Base-by-base conservation (phyloP, 441 rosid genomes). In the Erysimum pusillum region DNA sequence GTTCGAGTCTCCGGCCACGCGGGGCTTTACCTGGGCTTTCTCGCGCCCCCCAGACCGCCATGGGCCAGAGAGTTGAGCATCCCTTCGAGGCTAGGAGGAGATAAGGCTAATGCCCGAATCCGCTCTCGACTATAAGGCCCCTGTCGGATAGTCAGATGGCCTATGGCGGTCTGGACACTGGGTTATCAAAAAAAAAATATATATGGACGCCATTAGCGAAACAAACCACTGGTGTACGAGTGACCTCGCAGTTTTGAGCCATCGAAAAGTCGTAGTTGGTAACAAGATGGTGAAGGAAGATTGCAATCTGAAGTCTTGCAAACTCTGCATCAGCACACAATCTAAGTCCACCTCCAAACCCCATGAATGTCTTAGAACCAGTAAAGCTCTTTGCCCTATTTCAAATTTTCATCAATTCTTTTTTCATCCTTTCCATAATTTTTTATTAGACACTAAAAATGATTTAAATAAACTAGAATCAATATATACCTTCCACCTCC, bases 401-500 rank as follows among this genome's bases (percentile, higher is more conserved):
- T 7, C 17, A 62, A 1, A 10, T 35, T 35, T 35, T 7, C 32
- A 35, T n/a, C 13, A 25, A 35, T 22, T 22, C 25, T 22, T 22
- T 22, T 44, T 44, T 44, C 14, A 15, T n/a, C n/a, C 9, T 45
- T n/a, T n/a, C 6, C 3, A 6, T 45, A 44, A 0, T n/a, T 2
- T n/a, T 59, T 35, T 0, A 11, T 62, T 22, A 38, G 0, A 10
- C 11, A 18, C 22, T 3, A 0, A 39, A 39, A 6, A 12, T 62
- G 6, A 25, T 41, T 62, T 20, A 20, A 1, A 62, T 17, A 62
- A 13, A 62, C 31, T 2, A 17, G 31, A 62, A 22, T 38, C 12
- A 41, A 6, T 20, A 32, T 63, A 63, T 63, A 63, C 69, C 69
- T 63, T 39, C 69, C 54, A 63, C 45, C 69, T 25, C 69, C 69